Percentiles rank a stretch among this genome's conserved stretches.
These are phyloP conservation scores for Phytopythium oedochilum DNA, from an alignment of 352 stramenopile genomes.

Conservation along the genomic window DNA sequence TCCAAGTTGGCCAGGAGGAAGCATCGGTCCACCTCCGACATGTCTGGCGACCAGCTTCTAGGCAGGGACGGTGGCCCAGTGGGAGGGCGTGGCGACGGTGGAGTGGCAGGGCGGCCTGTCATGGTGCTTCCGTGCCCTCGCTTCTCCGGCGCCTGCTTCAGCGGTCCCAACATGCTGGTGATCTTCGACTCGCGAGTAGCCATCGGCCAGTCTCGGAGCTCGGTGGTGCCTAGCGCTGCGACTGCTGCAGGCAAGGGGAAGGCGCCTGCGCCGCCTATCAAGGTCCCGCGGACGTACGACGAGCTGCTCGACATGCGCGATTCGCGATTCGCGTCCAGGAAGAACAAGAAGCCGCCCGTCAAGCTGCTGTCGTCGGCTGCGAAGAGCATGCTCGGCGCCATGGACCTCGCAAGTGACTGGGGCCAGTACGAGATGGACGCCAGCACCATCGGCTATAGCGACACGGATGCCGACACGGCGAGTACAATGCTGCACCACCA, in stretches of 20 bases:
- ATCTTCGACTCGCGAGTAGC: slow-evolving; percentile 81
- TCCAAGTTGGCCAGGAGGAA: neutral
- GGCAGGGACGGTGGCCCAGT: slow-evolving; percentile 12
- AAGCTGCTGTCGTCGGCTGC: slow-evolving; percentile 37
- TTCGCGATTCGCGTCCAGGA: slow-evolving; percentile 73
- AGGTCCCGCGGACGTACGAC: slow-evolving; percentile 71
- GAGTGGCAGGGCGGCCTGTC: slow-evolving; percentile 3
- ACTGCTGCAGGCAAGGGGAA: slow-evolving; percentile 57
- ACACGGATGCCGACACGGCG: slow-evolving; percentile 18
- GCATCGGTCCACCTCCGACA: slow-evolving; percentile 3
- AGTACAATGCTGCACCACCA: slow-evolving; percentile 6
- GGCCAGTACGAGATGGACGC: slow-evolving; percentile 22
- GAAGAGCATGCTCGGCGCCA: slow-evolving; percentile 40
- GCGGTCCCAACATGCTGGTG: slow-evolving; percentile 79
- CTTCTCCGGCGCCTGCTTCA: slow-evolving; percentile 78
- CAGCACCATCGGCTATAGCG: slow-evolving; percentile 17
- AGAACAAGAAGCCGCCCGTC: slow-evolving; percentile 66
- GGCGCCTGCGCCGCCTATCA: slow-evolving; percentile 24
- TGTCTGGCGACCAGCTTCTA: slow-evolving; percentile 1
- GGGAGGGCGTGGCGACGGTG: neutral
- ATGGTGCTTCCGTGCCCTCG: slow-evolving; percentile 63
- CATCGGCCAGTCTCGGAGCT: slow-evolving; percentile 62
- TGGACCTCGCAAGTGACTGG: slow-evolving; percentile 54
- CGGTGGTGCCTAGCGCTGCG: slow-evolving; percentile 30
- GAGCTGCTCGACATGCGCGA: slow-evolving; percentile 70